phyloP scores from a whole-genome alignment of 768 basidiomycete species.

The Tulasnella sp. region DNA sequence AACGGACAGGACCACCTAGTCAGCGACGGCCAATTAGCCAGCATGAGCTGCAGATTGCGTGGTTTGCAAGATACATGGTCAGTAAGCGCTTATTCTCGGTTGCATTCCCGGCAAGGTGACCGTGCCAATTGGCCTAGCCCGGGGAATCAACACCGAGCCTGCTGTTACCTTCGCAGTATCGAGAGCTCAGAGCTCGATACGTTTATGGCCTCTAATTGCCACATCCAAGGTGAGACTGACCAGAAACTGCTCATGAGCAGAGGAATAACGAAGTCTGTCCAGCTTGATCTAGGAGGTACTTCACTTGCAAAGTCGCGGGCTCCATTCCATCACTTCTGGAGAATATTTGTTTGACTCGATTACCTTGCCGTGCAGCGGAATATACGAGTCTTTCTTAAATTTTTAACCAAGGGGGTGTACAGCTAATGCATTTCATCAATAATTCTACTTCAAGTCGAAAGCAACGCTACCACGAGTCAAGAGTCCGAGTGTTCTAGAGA shows the following conservation, averaged over 20 bases:
- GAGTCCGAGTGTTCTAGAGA: neutral
- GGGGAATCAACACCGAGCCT: neutral
- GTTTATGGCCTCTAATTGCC: neutral
- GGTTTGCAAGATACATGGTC: neutral
- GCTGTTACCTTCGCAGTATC: neutral
- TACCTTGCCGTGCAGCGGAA: no score
- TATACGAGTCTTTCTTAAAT: no score
- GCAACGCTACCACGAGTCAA: neutral
- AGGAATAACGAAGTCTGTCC: neutral
- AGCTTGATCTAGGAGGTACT: neutral
- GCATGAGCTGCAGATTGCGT: neutral
- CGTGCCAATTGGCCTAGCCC: neutral
- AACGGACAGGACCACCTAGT: neutral
- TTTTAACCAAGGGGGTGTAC: no score
- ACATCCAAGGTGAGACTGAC: conserved; percentile 10
- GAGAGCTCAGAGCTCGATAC: neutral
- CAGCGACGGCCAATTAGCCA: neutral
- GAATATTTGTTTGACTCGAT: no score
- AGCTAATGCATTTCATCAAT: neutral
- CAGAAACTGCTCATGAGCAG: neutral
- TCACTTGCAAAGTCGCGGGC: no score
- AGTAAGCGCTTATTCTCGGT: neutral
- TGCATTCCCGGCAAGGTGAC: neutral
- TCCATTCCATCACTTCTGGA: no score
- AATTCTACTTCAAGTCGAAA: neutral